Evolutionary conservation across 768 basidiomycete genomes (phyloP).

Genomic region (Boletus rex-veris): DNA sequence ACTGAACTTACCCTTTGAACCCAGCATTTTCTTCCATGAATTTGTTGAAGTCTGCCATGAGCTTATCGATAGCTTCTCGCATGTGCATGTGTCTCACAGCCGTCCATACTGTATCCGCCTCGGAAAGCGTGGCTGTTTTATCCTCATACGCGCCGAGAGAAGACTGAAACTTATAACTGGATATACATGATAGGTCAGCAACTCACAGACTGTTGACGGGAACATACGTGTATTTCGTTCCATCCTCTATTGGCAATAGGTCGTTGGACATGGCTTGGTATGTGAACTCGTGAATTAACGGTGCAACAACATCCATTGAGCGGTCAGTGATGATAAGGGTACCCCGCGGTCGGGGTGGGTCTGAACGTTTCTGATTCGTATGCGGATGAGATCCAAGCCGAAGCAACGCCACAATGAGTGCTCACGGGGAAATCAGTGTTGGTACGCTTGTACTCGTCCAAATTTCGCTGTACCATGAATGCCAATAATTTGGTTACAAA

Average conservation of each 20-base stretch:
- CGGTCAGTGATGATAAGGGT: conserved; percentile 92
- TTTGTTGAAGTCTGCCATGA: conserved; percentile 94
- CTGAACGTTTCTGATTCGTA: conserved; percentile 45
- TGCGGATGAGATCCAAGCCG: background rate
- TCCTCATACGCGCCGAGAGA: conserved; percentile 83
- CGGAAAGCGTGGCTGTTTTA: conserved; percentile 81
- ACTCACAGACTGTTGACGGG: conserved; percentile 9
- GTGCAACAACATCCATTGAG: conserved; percentile 90
- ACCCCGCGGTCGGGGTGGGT: conserved; percentile 62
- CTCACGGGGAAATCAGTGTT: conserved; percentile 88
- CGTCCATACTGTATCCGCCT: conserved; percentile 87
- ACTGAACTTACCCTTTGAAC: conserved; percentile 73
- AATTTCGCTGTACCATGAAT: conserved; percentile 72
- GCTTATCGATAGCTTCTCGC: conserved; percentile 95
- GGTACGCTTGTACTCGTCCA: conserved; percentile 83
- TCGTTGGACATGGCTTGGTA: conserved; percentile 99
- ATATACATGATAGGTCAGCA: background rate
- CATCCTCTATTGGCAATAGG: conserved; percentile 83
- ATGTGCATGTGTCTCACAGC: conserved; percentile 96
- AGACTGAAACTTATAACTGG: conserved; percentile 91
- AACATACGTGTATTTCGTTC: conserved; percentile 79
- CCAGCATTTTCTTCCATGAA: conserved; percentile 94
- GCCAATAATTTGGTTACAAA: conserved; percentile 81
- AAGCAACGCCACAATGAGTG: conserved; percentile 3
- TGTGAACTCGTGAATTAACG: conserved; percentile 95